Conservation (phyloP, 2,329 filamentous ascomycete genomes). For the Exophiala oligosperma region DNA sequence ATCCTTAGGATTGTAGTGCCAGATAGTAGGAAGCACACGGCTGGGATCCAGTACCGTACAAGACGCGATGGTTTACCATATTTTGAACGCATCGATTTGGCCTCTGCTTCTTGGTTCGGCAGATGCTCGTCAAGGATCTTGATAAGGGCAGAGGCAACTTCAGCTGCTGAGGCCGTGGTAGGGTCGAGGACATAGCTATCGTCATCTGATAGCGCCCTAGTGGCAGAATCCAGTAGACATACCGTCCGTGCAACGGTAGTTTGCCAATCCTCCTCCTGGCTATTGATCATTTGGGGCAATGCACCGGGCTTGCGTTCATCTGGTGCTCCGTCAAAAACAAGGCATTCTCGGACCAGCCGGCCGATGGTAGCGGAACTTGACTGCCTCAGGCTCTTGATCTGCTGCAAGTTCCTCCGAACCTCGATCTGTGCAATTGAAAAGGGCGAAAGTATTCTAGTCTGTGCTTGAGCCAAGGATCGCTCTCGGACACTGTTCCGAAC, state of each 20-base stretch:
- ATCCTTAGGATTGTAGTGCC: constrained; percentile 84
- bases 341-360: constrained; percentile 80
- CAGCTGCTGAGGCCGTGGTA: constrained; percentile 17
- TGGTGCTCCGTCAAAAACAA: constrained; percentile 61
- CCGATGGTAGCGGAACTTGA: constrained; percentile 85
- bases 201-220: constrained; percentile 9
- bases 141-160: constrained; percentile 38
- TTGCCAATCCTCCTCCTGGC: constrained; percentile 65
- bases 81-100: constrained; percentile 56
- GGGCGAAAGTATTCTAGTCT: constrained; percentile 72
- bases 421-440: constrained; percentile 74
- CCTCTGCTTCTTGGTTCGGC: constrained; percentile 63
- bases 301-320: constrained; percentile 23
- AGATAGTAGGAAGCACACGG: constrained; percentile 69
- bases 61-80: constrained; percentile 75
- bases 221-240: constrained; percentile 72
- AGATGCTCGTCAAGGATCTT: constrained; percentile 68
- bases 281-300: constrained; percentile 10
- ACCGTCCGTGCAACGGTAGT: constrained; percentile 77
- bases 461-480: constrained; percentile 69
- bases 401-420: constrained; percentile 70
- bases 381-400: constrained; percentile 70
- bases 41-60: constrained; percentile 87
- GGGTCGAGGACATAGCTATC: constrained; percentile 14
- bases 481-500: constrained; percentile 75